A percentile compares a stretch with the other conserved stretches of the same genome.
phyloP scores from a whole-genome alignment of 345 rosid genomes.

The Erucastrum elatum region DNA sequence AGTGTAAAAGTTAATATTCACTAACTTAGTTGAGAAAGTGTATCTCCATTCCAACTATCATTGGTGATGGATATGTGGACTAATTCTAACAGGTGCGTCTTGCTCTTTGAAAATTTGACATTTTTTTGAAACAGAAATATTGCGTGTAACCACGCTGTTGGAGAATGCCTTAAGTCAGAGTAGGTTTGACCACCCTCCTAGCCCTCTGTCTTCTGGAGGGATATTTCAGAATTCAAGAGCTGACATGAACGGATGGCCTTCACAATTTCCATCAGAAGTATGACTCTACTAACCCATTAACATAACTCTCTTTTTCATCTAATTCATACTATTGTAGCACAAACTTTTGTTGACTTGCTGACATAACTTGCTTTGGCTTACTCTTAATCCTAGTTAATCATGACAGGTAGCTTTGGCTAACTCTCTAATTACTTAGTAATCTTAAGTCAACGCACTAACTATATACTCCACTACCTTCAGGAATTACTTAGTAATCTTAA shows the following conservation, averaged over 20 bases:
- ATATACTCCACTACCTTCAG: background rate
- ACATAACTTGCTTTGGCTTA: constrained; percentile 56
- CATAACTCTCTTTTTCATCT: constrained; percentile 84
- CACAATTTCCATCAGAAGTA: constrained; percentile 99
- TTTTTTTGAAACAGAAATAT: constrained; percentile 97
- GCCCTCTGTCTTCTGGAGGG: constrained; percentile 95
- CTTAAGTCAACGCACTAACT: constrained; percentile 21
- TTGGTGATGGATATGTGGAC: constrained; percentile 67
- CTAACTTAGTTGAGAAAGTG: constrained; percentile 54
- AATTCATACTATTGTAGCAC: constrained; percentile 47
- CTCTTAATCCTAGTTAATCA: constrained; percentile 36
- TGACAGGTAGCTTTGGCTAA: constrained; percentile 55
- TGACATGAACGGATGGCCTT: constrained; percentile 88
- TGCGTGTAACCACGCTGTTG: constrained; percentile 99
- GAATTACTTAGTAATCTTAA: no score
- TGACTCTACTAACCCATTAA: constrained; percentile 92
- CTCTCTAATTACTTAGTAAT: constrained; percentile 7
- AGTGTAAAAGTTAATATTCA: constrained; percentile 30
- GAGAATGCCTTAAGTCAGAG: constrained; percentile 99
- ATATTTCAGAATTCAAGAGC: constrained; percentile 93
- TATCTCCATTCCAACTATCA: constrained; percentile 59
- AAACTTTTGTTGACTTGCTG: constrained; percentile 62
- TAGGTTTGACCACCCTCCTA: constrained; percentile 98
- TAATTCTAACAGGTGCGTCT: constrained; percentile 89
- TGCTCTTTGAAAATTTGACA: constrained; percentile 90